Conservation (phyloP, 2,329 filamentous ascomycete species). For the Zelopaecilomyces penicillatus region DNA sequence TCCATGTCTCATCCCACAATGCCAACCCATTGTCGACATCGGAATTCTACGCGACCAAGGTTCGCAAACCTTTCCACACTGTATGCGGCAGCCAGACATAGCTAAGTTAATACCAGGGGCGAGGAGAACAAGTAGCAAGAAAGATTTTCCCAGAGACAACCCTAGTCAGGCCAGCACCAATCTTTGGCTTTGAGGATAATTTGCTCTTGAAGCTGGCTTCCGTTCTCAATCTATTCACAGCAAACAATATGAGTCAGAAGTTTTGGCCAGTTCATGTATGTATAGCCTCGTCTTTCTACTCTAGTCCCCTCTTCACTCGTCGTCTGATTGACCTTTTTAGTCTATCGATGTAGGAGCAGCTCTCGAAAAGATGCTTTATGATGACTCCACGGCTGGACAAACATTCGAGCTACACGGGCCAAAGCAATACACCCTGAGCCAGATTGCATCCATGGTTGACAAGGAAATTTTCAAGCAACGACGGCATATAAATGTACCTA, state of each 20-base stretch:
- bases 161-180: conserved; percentile 84
- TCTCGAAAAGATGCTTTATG: conserved; percentile 81
- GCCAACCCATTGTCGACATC: conserved; percentile 71
- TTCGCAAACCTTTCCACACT: conserved; percentile 26
- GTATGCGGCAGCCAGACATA: neutral
- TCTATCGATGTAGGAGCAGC: conserved; percentile 84
- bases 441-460: conserved; percentile 83
- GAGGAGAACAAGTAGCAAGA: conserved; percentile 74
- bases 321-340: conserved; percentile 29
- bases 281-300: conserved; percentile 5
- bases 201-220: conserved; percentile 79
- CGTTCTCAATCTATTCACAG: conserved; percentile 72
- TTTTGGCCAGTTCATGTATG: conserved; percentile 84
- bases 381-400: conserved; percentile 82
- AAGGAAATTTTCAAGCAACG: conserved; percentile 85
- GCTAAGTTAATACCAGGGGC: conserved; percentile 40
- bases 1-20: conserved; percentile 94
- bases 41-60: conserved; percentile 89
- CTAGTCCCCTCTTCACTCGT: neutral
- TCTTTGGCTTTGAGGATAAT: conserved; percentile 93
- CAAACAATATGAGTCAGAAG: conserved; percentile 88
- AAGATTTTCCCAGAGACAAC: conserved; percentile 94
- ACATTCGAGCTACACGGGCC: conserved; percentile 94
- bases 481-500: conserved; percentile 86
- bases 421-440: conserved; percentile 79